These are phyloP conservation scores for Magnusiomyces starmeri DNA, from an alignment of 1,139 yeast species.

Conservation along the genomic window DNA sequence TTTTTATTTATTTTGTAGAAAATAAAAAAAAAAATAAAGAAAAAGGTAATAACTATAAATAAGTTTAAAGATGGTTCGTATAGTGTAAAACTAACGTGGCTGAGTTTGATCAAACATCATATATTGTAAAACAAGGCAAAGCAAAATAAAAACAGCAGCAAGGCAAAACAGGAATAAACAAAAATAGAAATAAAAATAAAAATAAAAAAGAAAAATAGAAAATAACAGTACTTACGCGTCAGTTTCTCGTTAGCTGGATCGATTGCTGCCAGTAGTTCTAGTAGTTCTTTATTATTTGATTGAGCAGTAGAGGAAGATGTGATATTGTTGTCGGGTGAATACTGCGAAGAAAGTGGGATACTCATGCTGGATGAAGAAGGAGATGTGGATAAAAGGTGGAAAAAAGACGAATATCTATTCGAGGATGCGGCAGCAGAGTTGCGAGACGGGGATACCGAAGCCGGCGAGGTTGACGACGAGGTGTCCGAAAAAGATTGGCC, in stretches of 20 bases:
- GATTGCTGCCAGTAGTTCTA: conserved; percentile 15
- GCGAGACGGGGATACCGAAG: not conserved
- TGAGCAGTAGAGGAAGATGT: conserved; percentile 3
- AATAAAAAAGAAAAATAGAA: not conserved
- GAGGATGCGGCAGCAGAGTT: not conserved
- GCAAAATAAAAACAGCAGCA: no score
- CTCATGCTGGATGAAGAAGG: not conserved
- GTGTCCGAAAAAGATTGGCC: no score
- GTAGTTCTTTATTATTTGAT: conserved; percentile 6
- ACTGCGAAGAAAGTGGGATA: not conserved
- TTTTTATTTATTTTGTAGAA: not conserved
- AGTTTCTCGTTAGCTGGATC: conserved; percentile 16
- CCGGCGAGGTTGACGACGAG: not conserved
- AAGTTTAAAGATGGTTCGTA: not conserved
- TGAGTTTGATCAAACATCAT: not conserved
- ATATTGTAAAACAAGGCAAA: not conserved
- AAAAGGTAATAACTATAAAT: not conserved
- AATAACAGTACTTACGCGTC: conserved; percentile 7
- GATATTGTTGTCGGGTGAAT: not conserved
- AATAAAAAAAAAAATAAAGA: not conserved
- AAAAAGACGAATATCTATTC: not conserved
- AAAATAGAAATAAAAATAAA: not conserved
- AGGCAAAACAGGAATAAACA: no score
- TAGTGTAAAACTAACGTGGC: not conserved
- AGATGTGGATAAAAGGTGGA: conserved; percentile 5